Conservation (phyloP, 257 asterid species). For the Forsythia viridissima region DNA sequence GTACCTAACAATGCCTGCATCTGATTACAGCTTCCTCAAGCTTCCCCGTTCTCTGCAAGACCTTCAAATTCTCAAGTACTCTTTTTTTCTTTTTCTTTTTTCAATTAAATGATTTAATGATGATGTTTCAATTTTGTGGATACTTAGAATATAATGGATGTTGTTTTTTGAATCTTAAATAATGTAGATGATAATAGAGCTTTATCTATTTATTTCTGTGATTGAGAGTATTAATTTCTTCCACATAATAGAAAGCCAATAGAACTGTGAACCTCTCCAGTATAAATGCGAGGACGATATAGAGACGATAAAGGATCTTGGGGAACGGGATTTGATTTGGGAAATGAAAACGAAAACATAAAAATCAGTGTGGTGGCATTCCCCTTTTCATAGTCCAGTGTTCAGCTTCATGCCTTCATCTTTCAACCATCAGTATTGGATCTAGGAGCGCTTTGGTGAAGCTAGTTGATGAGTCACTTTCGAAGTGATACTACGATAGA, state of each 20-base stretch:
- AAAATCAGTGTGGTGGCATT: neutral
- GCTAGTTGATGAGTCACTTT: neutral
- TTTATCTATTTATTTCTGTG: neutral
- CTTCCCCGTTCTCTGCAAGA: conserved; percentile 87
- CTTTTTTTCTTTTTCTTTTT: neutral
- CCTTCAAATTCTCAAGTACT: conserved; percentile 81
- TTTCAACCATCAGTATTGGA: neutral
- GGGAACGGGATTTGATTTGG: neutral
- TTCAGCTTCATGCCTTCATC: neutral
- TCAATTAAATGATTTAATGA: neutral
- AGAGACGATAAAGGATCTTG: neutral
- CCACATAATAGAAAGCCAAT: neutral
- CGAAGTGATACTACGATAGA: neutral
- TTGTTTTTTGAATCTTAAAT: neutral
- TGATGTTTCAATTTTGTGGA: neutral
- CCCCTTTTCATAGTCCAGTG: neutral
- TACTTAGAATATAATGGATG: neutral
- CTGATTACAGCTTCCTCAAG: conserved; percentile 93
- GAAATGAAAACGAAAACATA: neutral
- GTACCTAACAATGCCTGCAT: conserved; percentile 83
- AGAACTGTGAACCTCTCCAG: neutral
- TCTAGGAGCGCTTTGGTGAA: neutral
- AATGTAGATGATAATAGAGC: neutral
- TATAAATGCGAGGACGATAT: too few relatives aligned
- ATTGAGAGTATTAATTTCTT: neutral